Conservation (phyloP, 208 protist species). For the Leishmania aethiopica region DNA sequence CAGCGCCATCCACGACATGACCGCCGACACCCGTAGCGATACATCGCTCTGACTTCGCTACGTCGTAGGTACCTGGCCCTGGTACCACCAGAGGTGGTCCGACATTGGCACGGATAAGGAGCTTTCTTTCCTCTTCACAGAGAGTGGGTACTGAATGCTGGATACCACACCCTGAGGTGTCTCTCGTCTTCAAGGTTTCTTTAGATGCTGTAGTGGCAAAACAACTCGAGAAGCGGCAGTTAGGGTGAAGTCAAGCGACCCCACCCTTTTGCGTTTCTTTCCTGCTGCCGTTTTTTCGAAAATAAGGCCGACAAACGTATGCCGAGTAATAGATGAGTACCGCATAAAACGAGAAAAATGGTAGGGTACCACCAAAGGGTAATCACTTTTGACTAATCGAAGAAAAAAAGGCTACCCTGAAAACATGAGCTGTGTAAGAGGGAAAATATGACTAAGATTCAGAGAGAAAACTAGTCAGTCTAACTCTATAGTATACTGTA, state of each 20-base stretch:
- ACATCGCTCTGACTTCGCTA: neutral
- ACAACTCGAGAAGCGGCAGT: neutral
- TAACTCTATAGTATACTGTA: slow-evolving; percentile 14
- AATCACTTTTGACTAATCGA: neutral
- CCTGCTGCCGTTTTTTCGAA: neutral
- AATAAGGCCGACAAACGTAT: neutral
- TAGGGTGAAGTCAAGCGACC: neutral
- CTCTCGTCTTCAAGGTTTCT: neutral
- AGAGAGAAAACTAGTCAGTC: neutral
- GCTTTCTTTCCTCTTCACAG: neutral
- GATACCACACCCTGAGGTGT: neutral
- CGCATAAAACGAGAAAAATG: slow-evolving; percentile 12
- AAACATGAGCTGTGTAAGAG: neutral
- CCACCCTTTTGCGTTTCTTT: neutral
- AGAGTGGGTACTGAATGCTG: neutral
- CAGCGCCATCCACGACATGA: neutral
- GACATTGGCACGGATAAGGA: neutral
- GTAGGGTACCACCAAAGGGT: neutral
- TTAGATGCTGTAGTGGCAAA: neutral
- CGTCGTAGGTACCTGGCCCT: neutral
- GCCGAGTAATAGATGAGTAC: neutral
- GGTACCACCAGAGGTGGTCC: neutral
- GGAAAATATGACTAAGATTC: neutral
- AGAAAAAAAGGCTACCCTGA: slow-evolving; percentile 3
- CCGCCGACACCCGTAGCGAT: neutral